phyloP scores from a whole-genome alignment of 305 asterid genomes.

The Fraxinus sp. region DNA sequence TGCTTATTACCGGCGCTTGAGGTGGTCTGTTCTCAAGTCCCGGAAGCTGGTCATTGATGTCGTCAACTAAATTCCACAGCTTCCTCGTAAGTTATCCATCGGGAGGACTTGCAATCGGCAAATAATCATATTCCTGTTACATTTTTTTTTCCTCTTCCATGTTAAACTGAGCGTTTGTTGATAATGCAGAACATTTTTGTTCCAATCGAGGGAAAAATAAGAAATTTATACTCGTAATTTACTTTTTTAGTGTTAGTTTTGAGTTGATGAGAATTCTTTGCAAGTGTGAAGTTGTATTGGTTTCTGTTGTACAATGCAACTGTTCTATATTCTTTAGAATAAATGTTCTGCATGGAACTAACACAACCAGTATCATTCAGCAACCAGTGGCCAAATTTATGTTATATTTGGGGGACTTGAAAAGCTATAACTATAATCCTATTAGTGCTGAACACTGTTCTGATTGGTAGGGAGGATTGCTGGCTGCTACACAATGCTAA shows the following conservation, averaged over 20 bases:
- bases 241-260: neutral
- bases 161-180: slow-evolving; percentile 14
- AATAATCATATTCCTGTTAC: slow-evolving; percentile 29
- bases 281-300: slow-evolving; percentile 21
- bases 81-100: neutral
- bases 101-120: slow-evolving; percentile 21
- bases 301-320: slow-evolving; percentile 11
- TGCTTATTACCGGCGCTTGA: slow-evolving; percentile 77
- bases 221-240: slow-evolving; percentile 18
- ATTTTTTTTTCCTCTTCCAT: slow-evolving; percentile 18
- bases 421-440: neutral
- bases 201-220: slow-evolving; percentile 31
- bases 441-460: neutral
- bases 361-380: neutral
- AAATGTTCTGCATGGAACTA: slow-evolving; percentile 11
- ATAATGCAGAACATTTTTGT: slow-evolving; percentile 17
- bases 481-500: neutral
- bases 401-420: neutral
- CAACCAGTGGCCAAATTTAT: neutral
- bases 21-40: slow-evolving; percentile 82
- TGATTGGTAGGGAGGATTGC: neutral
- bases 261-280: slow-evolving; percentile 15
- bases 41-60: slow-evolving; percentile 82
- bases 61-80: slow-evolving; percentile 49
- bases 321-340: slow-evolving; percentile 14